These are phyloP conservation scores for Oryza glaberrima DNA, from an alignment of 176 grass and related monocot species.

Conservation along the genomic window DNA sequence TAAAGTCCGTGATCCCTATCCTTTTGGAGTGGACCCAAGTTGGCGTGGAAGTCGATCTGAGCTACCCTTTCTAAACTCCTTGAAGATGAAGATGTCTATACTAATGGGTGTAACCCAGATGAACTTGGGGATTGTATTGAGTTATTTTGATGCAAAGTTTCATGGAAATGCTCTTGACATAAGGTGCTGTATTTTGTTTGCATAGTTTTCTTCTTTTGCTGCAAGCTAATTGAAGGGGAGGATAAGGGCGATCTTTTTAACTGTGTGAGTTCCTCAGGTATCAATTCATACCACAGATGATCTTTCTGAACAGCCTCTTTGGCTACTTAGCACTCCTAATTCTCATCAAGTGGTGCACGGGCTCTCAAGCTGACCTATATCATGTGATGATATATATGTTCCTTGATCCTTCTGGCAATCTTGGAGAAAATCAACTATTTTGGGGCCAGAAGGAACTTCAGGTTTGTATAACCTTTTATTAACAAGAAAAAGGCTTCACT, in stretches of 20 bases:
- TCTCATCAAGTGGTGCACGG: conserved; percentile 94
- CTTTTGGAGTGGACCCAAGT: conserved; percentile 98
- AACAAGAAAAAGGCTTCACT: conserved; percentile 33
- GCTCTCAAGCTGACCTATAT: conserved; percentile 96
- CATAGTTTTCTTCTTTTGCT: conserved; percentile 35
- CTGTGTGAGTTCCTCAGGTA: conserved; percentile 63
- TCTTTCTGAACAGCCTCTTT: conserved; percentile 99
- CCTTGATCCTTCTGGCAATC: conserved; percentile 86
- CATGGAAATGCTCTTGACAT: conserved; percentile 93
- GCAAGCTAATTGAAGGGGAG: not conserved
- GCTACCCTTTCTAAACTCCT: conserved; percentile 95
- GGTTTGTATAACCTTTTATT: conserved; percentile 64
- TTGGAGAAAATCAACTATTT: conserved; percentile 97
- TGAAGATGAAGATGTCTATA: conserved; percentile 99
- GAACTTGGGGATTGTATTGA: conserved; percentile 92
- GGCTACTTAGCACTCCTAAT: conserved; percentile 95
- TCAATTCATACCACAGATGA: conserved; percentile 96
- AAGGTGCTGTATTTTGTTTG: conserved; percentile 54
- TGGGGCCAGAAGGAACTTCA: conserved; percentile 95
- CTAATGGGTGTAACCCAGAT: conserved; percentile 91
- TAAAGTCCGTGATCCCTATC: conserved; percentile 87
- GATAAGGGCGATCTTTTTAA: conserved; percentile 20
- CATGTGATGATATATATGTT: conserved; percentile 99
- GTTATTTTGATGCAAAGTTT: conserved; percentile 96
- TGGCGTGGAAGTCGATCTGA: conserved; percentile 97